A percentile compares a stretch with the other conserved stretches of the same genome.
Conservation (phyloP, 148 eudicot species). For the Silene conica region DNA sequence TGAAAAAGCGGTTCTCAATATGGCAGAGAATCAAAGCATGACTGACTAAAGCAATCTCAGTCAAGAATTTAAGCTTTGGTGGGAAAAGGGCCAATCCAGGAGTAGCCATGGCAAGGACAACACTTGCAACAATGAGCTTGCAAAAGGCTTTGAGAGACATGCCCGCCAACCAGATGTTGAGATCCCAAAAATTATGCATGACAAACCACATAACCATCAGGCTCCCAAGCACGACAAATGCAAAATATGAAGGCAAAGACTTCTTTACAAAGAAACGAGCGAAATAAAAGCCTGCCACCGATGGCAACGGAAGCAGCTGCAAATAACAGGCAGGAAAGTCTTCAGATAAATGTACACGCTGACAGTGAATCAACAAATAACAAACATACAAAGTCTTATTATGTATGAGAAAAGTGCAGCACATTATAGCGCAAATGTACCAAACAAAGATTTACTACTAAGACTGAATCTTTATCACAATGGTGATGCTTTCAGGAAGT, state of each 20-base stretch:
- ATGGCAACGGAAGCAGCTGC: slow-evolving; percentile 93
- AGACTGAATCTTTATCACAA: background rate
- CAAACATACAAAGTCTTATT: background rate
- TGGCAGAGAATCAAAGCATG: slow-evolving; percentile 88
- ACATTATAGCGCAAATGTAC: background rate
- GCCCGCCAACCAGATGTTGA: slow-evolving; percentile 96
- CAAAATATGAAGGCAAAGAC: slow-evolving; percentile 82
- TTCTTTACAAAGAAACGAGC: slow-evolving; percentile 88
- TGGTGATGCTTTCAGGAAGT: too few species aligned
- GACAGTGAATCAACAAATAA: background rate
- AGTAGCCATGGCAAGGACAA: slow-evolving; percentile 72
- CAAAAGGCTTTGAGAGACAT: slow-evolving; percentile 92
- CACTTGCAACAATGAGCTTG: slow-evolving; percentile 75
- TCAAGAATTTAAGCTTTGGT: slow-evolving; percentile 62
- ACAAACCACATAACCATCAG: slow-evolving; percentile 89
- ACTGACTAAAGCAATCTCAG: slow-evolving; percentile 71
- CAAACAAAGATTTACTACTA: background rate
- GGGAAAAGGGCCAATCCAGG: slow-evolving; percentile 95
- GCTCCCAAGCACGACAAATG: slow-evolving; percentile 88
- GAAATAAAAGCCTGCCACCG: slow-evolving; percentile 80
- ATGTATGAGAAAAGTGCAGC: background rate
- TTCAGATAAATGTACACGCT: background rate
- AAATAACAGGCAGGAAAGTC: slow-evolving; percentile 23
- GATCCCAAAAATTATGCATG: slow-evolving; percentile 94
- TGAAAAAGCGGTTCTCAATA: slow-evolving; percentile 83